Evolutionary conservation across 164 flowering plant genomes (phyloP), one percentile per base, ranked within the genome.

Genomic region (Litsea cubeba): DNA sequence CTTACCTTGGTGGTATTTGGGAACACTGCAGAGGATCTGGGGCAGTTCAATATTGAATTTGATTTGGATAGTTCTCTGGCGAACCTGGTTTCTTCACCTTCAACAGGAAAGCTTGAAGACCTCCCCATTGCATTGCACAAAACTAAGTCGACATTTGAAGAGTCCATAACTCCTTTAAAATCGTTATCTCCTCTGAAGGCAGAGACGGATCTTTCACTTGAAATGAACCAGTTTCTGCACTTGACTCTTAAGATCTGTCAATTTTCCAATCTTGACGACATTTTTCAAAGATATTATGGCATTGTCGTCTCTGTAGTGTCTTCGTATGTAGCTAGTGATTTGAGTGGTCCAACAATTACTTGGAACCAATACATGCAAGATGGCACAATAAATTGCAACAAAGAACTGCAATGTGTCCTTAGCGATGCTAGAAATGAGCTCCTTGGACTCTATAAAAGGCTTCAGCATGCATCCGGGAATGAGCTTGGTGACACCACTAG

Each of bases 1-100:
- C 90, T 96, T 71, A 94, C 92, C 77, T 82, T 96, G 86, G 91
- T 94, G 74, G 82, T 96, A 49, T 94, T 91, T 83, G 99, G 99
- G 57, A 96, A 96, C 79, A 94, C 95, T 11, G 97, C 97, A 18
- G 97, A 92, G 81, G 99, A 96, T 83, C 79, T 96, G 74, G 99
- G 99, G 71, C 98, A 96, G 78, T 94, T 91, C 81, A 96, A 88
- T 76, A 90, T 96, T 60, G 98, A 88, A 60, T 87, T 89, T 82
- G 99, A 92, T 81, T 71, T 89, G 69, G 99, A 92, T 82, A 88
- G 85, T 85, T 88, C 99, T 77, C 77, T 96, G 80, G 87, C 87
- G 24, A 86, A 85, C 75, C 84, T 87, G 77, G 95, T 89, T 76
- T 85, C 81, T 79, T 85, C 89, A 26, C 81, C 86, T 30, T 63